Evolutionary conservation across 768 basidiomycete genomes (phyloP).

Genomic region (Albatrellus ellisii): DNA sequence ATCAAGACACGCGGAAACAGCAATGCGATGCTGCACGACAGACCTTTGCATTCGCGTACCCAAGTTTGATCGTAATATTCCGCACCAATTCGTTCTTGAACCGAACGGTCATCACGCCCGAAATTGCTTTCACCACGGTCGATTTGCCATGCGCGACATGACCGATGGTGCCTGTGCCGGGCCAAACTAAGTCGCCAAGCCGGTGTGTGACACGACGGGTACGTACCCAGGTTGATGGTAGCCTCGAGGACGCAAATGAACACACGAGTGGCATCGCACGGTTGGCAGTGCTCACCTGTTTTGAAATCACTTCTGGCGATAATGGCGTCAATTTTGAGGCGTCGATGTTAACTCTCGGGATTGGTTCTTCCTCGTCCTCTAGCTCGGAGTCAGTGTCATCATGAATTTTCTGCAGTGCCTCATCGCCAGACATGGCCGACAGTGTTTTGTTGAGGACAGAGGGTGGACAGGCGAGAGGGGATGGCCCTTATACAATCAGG

Average conservation of each 20-base stretch:
- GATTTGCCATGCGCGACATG: conserved; percentile 98
- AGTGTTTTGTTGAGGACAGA: not conserved
- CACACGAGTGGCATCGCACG: not conserved
- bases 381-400: conserved; percentile 64
- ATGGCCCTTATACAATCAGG: not conserved
- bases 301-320: conserved; percentile 82
- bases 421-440: conserved; percentile 49
- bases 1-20: not conserved
- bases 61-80: conserved; percentile 99
- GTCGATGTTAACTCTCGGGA: conserved; percentile 69
- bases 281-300: conserved; percentile 46
- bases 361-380: conserved; percentile 35
- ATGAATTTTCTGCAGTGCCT: conserved; percentile 46
- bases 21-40: conserved; percentile 3
- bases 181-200: conserved; percentile 1
- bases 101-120: conserved; percentile 94
- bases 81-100: conserved; percentile 99
- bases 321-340: conserved; percentile 72
- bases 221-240: conserved; percentile 83
- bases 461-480: not conserved
- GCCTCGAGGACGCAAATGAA: conserved; percentile 36
- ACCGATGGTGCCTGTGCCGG: conserved; percentile 75
- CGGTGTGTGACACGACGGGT: no score
- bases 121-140: conserved; percentile 96
- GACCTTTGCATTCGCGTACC: conserved; percentile 98